Evolutionary conservation across 306 rosid species (phyloP).

Genomic region (Lathyrus aphaca): DNA sequence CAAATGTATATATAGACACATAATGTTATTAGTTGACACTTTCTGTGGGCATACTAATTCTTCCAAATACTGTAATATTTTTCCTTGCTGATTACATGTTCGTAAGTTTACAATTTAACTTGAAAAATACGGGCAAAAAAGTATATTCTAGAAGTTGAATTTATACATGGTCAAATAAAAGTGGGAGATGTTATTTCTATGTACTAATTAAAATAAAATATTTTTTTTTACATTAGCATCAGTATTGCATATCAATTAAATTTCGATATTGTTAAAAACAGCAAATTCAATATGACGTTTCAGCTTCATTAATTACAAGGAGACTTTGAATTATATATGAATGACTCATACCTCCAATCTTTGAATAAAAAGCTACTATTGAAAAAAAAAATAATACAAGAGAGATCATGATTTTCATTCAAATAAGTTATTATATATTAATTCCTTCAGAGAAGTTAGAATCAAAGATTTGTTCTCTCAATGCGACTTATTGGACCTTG

Average conservation of each 20-base stretch:
- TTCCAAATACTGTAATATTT: not conserved
- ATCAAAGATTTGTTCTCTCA: too few relatives aligned
- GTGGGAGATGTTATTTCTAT: not conserved
- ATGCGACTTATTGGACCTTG: too few relatives aligned
- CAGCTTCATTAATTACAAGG: not conserved
- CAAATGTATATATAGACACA: not conserved
- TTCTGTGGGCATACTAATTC: conserved; percentile 7
- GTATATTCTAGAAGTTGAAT: not conserved
- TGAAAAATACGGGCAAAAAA: not conserved
- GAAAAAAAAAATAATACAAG: not conserved
- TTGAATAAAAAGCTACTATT: not conserved
- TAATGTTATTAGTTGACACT: not conserved
- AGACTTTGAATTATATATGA: not conserved
- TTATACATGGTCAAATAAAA: not conserved
- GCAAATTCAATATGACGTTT: not conserved
- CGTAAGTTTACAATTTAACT: not conserved
- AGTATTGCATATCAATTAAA: too few relatives aligned
- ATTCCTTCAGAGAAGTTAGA: not conserved
- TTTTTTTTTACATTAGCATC: too few relatives aligned
- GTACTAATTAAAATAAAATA: not conserved
- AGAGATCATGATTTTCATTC: not conserved
- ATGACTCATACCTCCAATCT: not conserved
- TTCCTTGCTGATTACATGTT: not conserved
- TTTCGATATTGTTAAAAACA: not conserved
- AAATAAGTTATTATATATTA: too few relatives aligned